Evolutionary conservation across 75 land plant genomes (phyloP), one percentile per base, ranked within the genome.

Genomic region (Cunninghamia lanceolata): DNA sequence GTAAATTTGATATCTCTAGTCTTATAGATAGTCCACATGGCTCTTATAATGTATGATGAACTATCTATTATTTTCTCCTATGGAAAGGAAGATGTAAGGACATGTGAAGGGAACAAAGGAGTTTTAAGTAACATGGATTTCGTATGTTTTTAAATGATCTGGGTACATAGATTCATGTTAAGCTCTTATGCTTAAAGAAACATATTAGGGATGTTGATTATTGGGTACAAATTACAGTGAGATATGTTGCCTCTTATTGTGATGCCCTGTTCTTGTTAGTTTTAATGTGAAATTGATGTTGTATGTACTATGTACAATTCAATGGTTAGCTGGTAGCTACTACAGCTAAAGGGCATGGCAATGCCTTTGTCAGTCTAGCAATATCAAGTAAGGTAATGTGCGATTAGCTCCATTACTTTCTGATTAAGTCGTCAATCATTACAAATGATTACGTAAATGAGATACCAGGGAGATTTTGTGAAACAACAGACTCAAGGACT

Each of bases 381-480:
- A 36, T 74, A 15, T 21, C 45, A 7, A 56, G 25, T 56, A 19
- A 4, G 63, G 21, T 21, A 56, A 56, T 4, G 63, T 21, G n/a
- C 1, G 25, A 56, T 56, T 56, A 56, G 25, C 63, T 4, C 19
- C 25, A 0, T 19, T 17, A 21, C 19, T 56, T 17, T 21, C 25
- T 56, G 68, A 21, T 25, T 25, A 63, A 63, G 28, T 9, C 7
- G 8, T 63, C 53, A 50, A 50, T 50, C 53, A 50, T 50, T 50
- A 50, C 28, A 63, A 63, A 25, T 21, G 68, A 28, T 25, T 25
- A 63, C 8, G 68, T 0, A 28, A 25, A 56, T 21, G 63, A 63
- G 1, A 50, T 82, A 96, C 98, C 94, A 42, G 99, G 99, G 28
- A 98, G 93, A 85, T 98, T 98, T 85, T 98, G 99, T 10, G 99